Base-by-base conservation (phyloP, 2,329 filamentous ascomycete genomes). In the Plectosphaerella cucumerina region DNA sequence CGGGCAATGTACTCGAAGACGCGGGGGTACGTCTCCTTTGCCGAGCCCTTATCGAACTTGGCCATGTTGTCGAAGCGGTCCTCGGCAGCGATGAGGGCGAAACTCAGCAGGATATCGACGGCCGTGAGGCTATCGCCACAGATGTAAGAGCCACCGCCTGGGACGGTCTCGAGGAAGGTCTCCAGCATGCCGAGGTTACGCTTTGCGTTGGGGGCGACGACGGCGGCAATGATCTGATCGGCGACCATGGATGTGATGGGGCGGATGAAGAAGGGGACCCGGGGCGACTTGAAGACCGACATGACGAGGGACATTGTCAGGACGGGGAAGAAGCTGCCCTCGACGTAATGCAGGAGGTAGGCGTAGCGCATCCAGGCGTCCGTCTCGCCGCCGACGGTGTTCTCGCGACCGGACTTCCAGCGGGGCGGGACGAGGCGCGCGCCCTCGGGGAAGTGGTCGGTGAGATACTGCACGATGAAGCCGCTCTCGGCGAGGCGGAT, bases 311-410 rank as follows among this genome's bases (percentile, higher is more conserved):
- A 71, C 54, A 89, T 68, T 1, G 92, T 69, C 55, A 94, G 66
- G 45, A 84, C 73, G 1, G 83, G 80, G 86, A 95, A 94, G 54
- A 97, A 70, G 54, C 82, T 89, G 11, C 92, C 93, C 70, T 97
- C 93, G 5, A 82, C 78, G 67, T 92, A 97, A 65, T 96, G 87
- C 76, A 96, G 81, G 58, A 82, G 83, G 64, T 90, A 89, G 62
- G 78, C 74, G 64, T 77, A 83, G 47, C 81, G 73, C 65, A 82
- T 64, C 73, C 76, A 84, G 53, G 72, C 74, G 61, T 84, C 78
- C 26, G 80, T 84, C 71, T 86, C 81, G 21, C 82, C 81, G 15
- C 78, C 78, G 11, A 82, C 56, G 59, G 77, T 73, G 48, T 75
- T 74, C 63, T 85, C 80, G 61, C 75, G 72, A n/a, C 81, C 82